These are phyloP conservation scores for Stephania japonica DNA, from an alignment of 164 flowering plant species.

Conservation along the genomic window DNA sequence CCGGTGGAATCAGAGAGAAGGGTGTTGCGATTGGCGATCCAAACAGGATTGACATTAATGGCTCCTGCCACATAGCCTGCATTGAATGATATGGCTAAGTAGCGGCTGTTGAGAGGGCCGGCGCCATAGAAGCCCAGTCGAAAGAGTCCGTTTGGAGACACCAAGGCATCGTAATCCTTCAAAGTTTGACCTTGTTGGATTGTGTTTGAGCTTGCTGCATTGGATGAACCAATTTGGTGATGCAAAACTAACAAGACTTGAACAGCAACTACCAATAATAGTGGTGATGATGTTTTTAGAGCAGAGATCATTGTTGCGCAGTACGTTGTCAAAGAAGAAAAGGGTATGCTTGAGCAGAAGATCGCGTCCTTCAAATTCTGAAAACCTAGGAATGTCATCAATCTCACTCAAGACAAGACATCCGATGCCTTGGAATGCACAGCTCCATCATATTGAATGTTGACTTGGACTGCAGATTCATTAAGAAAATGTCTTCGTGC, in stretches of 20 bases:
- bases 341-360: neutral
- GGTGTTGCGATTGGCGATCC: neutral
- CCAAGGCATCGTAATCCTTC: neutral
- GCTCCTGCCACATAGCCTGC: neutral
- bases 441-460: no score
- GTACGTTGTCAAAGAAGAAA: neutral
- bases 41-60: neutral
- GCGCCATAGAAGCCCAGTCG: neutral
- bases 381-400: neutral
- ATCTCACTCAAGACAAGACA: no score
- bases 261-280: neutral
- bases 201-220: neutral
- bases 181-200: neutral
- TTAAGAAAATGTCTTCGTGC: no score
- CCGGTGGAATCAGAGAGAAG: neutral
- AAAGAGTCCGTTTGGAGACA: neutral
- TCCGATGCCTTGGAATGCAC: no score
- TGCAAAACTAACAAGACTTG: neutral
- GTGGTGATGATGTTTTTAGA: no score
- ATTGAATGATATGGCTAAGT: neutral
- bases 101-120: neutral
- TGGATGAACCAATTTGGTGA: neutral
- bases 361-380: neutral
- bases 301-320: no score
- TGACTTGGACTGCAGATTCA: no score